A percentile compares a stretch with the other conserved stretches of the same genome.
phyloP scores from a whole-genome alignment of 192 early-diverging fungal species.

The Mortierella claussenii region DNA sequence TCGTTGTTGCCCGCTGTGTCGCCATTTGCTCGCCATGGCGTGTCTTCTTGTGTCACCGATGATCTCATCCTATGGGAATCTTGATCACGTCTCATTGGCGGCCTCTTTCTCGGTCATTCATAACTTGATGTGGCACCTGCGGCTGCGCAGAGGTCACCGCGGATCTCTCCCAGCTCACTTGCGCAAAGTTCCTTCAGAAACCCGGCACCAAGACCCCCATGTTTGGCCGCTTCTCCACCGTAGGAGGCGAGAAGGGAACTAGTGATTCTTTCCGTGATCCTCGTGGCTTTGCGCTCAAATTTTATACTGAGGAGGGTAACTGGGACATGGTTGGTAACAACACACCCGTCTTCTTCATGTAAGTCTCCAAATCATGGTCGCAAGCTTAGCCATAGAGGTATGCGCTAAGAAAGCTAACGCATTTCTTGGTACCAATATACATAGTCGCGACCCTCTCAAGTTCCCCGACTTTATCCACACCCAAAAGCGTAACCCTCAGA shows the following conservation, averaged over 20 bases:
- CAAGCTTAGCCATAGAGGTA: neutral
- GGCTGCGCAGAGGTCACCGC: conserved; percentile 67
- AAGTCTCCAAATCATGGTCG: conserved; percentile 4
- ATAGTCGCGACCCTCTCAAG: conserved; percentile 75
- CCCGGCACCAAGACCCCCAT: conserved; percentile 84
- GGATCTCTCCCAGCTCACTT: conserved; percentile 74
- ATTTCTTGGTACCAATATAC: neutral
- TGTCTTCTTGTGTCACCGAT: too few species aligned
- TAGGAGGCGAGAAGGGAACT: conserved; percentile 78
- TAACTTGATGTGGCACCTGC: neutral
- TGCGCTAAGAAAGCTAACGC: neutral
- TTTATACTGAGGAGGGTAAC: conserved; percentile 90
- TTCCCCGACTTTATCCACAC: conserved; percentile 89
- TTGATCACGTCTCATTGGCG: neutral
- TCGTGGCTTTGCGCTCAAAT: conserved; percentile 85
- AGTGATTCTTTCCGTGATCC: conserved; percentile 84
- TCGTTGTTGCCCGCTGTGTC: too few species aligned
- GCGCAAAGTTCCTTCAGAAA: conserved; percentile 76
- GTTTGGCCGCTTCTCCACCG: conserved; percentile 85
- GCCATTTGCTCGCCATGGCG: too few species aligned
- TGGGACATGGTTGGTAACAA: conserved; percentile 92
- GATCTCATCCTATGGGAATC: neutral
- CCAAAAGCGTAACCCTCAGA: conserved; percentile 85
- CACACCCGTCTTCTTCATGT: conserved; percentile 85
- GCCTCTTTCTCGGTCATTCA: neutral